Base-by-base conservation (phyloP, 73 alveolate species). In the Paramecium octaurelia region DNA sequence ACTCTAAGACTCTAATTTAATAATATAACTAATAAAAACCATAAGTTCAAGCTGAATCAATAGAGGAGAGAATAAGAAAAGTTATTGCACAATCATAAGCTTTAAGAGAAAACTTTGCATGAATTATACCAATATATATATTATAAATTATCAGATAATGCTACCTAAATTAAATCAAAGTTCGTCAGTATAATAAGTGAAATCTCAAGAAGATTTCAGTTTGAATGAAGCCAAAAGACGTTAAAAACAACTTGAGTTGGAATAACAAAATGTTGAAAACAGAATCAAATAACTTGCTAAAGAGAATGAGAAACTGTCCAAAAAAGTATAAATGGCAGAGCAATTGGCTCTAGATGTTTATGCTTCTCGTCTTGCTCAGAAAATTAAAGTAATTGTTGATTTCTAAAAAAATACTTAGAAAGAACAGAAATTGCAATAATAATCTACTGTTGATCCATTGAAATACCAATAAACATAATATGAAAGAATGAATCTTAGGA, bases 41-140 rank as follows among this genome's bases (percentile, higher is more conserved):
- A 18, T 43, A 46, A 42, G 34, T 23, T 80, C 29, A 80, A 80
- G 70, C 91, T 43, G 91, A 80, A 80, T 43, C 76, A 4, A 80
- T 80, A 31, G 91, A 80, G 16, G 91, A 80, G 29, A 80, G 91
- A 80, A 80, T 80, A 42, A 80, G 75, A 42, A 80, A 80, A 80
- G 91, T 80, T 9, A 80, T 80, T 43, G 91, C 91, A 44, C 29
- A 80, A 80, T 80, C 91, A n/a, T 35, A 80, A 48, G 91, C 91
- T n/a, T 80, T 80, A 80, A 80, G 91, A 80, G 91, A 80, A 46
- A 80, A 80, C 57, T 80, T 80, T 20, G 76, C 76, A 10, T 80
- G 91, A 80, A 44, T 46, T 24, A 54, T 54, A 54, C 21, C 64
- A 11, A 54, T 18, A 54, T 54, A 54, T 54, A 54, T 18, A 54